A percentile compares a stretch with the other conserved stretches of the same genome.
phyloP scores from a whole-genome alignment of 495 filamentous ascomycete genomes.

The Geoglossum glabrum region DNA sequence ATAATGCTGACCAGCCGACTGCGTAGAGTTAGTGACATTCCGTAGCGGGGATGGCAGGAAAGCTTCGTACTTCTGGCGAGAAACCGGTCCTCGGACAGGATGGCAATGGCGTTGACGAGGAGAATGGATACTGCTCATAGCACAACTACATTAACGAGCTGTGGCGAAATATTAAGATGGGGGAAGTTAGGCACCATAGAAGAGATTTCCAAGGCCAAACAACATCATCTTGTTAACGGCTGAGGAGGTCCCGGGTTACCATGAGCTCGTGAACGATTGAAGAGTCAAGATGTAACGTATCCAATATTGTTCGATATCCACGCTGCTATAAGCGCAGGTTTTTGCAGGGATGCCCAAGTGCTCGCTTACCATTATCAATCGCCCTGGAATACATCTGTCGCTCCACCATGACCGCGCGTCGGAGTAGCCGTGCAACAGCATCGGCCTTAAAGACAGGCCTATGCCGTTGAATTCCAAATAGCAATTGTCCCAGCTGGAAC shows the following conservation, averaged over 20 bases:
- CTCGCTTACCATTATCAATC: too few species aligned
- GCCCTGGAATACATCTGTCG: neutral
- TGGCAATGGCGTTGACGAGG: constrained; percentile 80
- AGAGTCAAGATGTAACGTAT: neutral
- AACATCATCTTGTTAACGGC: constrained; percentile 34
- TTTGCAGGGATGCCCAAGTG: too few species aligned
- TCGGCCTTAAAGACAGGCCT: neutral
- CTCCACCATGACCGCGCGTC: neutral
- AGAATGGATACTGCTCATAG: constrained; percentile 46
- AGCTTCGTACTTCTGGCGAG: constrained; percentile 68
- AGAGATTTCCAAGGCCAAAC: constrained; percentile 48
- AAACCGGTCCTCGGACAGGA: constrained; percentile 95
- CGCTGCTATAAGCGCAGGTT: neutral
- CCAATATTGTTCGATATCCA: neutral
- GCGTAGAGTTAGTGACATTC: neutral
- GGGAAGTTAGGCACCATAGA: constrained; percentile 39
- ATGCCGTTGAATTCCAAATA: neutral
- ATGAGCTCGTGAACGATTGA: neutral
- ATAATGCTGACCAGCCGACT: constrained; percentile 3
- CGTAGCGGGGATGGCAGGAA: neutral
- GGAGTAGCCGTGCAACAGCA: neutral
- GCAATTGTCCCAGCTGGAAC: neutral
- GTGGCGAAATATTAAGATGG: neutral
- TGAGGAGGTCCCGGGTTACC: neutral
- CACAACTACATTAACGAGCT: neutral